Conservation (phyloP, 2,329 filamentous ascomycete species). For the Paracorniculantispora psalliotae region DNA sequence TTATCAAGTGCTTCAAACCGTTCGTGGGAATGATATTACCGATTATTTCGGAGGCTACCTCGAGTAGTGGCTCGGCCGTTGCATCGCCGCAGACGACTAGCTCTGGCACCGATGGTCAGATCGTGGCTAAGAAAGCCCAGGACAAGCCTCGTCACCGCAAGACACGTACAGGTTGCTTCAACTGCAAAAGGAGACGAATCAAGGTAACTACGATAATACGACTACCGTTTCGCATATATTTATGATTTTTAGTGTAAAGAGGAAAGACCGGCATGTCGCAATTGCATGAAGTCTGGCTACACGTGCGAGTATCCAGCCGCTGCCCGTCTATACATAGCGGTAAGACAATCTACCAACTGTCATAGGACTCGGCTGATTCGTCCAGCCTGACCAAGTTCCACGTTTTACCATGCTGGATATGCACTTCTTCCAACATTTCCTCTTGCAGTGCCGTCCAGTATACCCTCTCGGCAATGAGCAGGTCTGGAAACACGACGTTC, state of each 20-base stretch:
- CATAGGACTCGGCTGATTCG: neutral
- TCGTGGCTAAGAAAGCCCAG: neutral
- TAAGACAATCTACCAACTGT: neutral
- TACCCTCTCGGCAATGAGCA: slow-evolving; percentile 7
- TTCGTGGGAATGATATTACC: neutral
- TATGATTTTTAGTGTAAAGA: neutral
- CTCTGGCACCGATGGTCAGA: neutral
- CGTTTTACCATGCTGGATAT: slow-evolving; percentile 2
- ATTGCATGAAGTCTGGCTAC: slow-evolving; percentile 3
- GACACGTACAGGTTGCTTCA: slow-evolving; percentile 6
- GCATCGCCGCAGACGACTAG: neutral
- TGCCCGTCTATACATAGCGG: neutral
- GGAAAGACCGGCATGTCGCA: neutral
- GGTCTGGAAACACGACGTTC: slow-evolving; percentile 6
- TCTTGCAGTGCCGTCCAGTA: neutral
- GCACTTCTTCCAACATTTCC: slow-evolving; percentile 6
- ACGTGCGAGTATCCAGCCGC: slow-evolving; percentile 3
- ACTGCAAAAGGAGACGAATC: slow-evolving; percentile 5
- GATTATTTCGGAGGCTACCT: neutral
- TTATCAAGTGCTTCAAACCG: neutral
- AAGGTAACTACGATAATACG: neutral
- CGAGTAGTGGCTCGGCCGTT: neutral
- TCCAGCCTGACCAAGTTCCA: neutral
- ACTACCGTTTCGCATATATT: too few species aligned
- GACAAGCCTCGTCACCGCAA: slow-evolving; percentile 9